Conservation (phyloP, 169 alveolate species). For the Cryptosporidium ryanae region DNA sequence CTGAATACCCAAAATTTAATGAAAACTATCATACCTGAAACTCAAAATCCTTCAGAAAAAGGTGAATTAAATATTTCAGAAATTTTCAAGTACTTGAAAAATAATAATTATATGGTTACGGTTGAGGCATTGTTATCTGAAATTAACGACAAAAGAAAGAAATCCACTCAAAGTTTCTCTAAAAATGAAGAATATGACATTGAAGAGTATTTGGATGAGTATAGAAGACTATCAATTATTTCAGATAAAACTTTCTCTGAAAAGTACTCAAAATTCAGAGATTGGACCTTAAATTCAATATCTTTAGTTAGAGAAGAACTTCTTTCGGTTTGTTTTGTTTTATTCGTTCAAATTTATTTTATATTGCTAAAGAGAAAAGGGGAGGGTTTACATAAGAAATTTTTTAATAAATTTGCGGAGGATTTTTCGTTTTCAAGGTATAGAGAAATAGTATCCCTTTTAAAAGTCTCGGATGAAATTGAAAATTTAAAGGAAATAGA, state of each 20-base stretch:
- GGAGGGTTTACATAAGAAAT: not conserved
- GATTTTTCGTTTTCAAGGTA: slow-evolving; percentile 42
- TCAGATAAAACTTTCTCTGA: not conserved
- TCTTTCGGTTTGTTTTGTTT: slow-evolving; percentile 41
- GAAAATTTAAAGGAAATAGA: slow-evolving; percentile 13
- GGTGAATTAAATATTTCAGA: slow-evolving; percentile 5
- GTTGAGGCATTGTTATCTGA: slow-evolving; percentile 30
- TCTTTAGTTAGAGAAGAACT: slow-evolving; percentile 34
- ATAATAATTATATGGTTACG: slow-evolving; percentile 38
- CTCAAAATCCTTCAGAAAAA: slow-evolving; percentile 35
- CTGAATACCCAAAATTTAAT: not conserved
- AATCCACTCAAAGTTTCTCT: too few relatives aligned
- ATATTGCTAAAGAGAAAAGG: slow-evolving; percentile 7
- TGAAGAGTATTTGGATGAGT: slow-evolving; percentile 1
- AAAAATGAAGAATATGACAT: not conserved
- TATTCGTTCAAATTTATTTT: slow-evolving; percentile 14
- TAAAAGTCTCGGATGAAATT: slow-evolving; percentile 11
- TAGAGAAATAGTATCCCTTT: slow-evolving; percentile 10
- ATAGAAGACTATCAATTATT: not conserved
- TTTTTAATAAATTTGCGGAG: slow-evolving; percentile 28
- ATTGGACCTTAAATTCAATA: slow-evolving; percentile 55
- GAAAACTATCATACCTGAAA: slow-evolving; percentile 27
- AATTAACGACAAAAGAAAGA: slow-evolving; percentile 8
- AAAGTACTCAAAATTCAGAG: slow-evolving; percentile 53
- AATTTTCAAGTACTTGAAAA: slow-evolving; percentile 33